Evolutionary conservation across 78 protist species (phyloP).

Genomic region (Isochrysis galbana): DNA sequence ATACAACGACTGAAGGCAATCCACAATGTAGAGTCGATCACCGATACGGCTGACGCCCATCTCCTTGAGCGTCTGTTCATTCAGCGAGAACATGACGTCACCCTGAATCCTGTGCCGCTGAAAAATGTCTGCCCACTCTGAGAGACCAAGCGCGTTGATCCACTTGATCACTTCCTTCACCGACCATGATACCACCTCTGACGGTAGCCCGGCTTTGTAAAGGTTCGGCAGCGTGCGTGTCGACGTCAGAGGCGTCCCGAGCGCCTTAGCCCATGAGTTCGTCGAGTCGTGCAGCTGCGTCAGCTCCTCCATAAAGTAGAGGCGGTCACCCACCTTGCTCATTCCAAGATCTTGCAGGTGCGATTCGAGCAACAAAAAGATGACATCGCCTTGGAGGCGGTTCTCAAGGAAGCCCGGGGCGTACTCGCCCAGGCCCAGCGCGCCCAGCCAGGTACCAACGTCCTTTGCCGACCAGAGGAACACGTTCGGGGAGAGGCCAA

Average conservation of each 20-base stretch:
- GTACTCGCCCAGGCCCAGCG: not conserved
- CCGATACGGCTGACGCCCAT: not conserved
- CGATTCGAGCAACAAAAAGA: not conserved
- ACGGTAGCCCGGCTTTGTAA: not conserved
- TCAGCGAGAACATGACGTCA: constrained; percentile 26
- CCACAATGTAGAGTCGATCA: constrained; percentile 2
- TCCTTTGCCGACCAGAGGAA: not conserved
- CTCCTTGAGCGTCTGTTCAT: not conserved
- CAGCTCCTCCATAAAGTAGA: constrained; percentile 19
- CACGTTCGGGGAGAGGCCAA: not conserved
- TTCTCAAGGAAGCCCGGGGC: not conserved
- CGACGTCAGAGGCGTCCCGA: not conserved
- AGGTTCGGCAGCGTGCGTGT: constrained; percentile 12
- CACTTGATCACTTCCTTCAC: not conserved
- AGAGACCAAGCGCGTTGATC: not conserved
- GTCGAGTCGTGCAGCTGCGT: constrained; percentile 31
- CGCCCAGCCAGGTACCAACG: not conserved
- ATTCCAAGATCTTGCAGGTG: constrained; percentile 5
- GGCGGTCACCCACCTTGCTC: not conserved
- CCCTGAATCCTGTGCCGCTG: not conserved
- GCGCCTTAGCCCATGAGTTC: not conserved
- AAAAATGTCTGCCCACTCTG: not conserved
- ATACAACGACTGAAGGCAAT: not conserved
- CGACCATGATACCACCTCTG: constrained; percentile 10
- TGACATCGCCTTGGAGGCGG: constrained; percentile 9